Percentiles rank a stretch among this genome's conserved stretches.
phyloP scores from a whole-genome alignment of 2,329 filamentous ascomycete species.

The Gnomoniopsis sp. region DNA sequence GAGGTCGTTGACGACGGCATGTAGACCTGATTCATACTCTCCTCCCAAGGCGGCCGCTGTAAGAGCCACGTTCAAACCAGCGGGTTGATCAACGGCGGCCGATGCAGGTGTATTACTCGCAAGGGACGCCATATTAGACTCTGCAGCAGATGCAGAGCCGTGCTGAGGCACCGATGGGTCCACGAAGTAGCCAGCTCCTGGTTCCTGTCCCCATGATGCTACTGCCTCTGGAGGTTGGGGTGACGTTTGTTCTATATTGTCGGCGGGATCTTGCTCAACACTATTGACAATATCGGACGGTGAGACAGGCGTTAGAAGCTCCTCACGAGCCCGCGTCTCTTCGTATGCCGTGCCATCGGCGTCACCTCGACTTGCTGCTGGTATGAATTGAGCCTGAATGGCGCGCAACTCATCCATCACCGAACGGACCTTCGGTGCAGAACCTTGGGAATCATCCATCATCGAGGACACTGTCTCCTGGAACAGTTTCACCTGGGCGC shows the following conservation, averaged over 20 bases:
- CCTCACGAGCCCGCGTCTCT: neutral
- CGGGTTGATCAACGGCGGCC: neutral
- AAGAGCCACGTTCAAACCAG: constrained; percentile 1
- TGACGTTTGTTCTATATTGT: neutral
- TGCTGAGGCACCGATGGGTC: constrained; percentile 5
- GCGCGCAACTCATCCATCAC: constrained; percentile 10
- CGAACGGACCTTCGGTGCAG: neutral
- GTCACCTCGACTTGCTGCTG: neutral
- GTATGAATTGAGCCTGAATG: constrained; percentile 11
- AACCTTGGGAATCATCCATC: constrained; percentile 12
- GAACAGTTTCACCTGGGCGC: neutral
- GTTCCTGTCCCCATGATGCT: constrained; percentile 9
- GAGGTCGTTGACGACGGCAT: neutral
- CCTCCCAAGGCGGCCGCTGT: neutral
- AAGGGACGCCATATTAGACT: constrained; percentile 7
- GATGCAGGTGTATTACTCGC: constrained; percentile 2
- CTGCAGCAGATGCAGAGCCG: neutral
- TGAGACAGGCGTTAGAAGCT: constrained; percentile 13
- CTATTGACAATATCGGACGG: constrained; percentile 16
- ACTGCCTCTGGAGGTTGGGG: neutral
- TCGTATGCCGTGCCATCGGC: neutral
- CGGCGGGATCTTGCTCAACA: constrained; percentile 13
- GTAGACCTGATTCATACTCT: neutral
- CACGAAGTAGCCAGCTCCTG: constrained; percentile 1
- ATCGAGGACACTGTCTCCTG: neutral